Evolutionary conservation across 2,329 filamentous ascomycete genomes (phyloP).

Genomic region (Dendrostoma leiphaemia): DNA sequence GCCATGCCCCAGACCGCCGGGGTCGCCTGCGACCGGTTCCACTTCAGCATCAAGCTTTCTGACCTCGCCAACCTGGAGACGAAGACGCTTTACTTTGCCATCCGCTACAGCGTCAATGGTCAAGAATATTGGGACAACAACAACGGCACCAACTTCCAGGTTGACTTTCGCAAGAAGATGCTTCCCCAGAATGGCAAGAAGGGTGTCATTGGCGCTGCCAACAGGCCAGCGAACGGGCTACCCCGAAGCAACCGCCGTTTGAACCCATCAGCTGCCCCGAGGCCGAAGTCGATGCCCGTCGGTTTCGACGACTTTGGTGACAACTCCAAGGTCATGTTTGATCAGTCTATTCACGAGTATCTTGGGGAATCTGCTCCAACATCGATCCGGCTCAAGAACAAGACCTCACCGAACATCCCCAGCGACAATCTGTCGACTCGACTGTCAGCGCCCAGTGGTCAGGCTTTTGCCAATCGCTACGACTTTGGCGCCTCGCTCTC

Average conservation of each 20-base stretch:
- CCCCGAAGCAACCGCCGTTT: slow-evolving; percentile 65
- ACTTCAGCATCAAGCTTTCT: slow-evolving; percentile 88
- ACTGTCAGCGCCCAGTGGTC: slow-evolving; percentile 56
- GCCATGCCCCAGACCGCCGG: slow-evolving; percentile 62
- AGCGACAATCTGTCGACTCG: slow-evolving; percentile 57
- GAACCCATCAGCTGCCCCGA: slow-evolving; percentile 38
- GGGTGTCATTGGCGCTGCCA: slow-evolving; percentile 46
- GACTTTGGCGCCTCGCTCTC: slow-evolving; percentile 92
- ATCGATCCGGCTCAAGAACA: slow-evolving; percentile 67
- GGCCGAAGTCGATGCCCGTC: slow-evolving; percentile 54
- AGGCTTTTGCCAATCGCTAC: slow-evolving; percentile 88
- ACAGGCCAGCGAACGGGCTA: slow-evolving; percentile 51
- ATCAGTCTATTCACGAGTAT: slow-evolving; percentile 59
- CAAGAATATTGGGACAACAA: slow-evolving; percentile 98
- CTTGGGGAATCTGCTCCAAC: slow-evolving; percentile 60
- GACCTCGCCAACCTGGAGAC: slow-evolving; percentile 88
- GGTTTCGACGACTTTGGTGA: slow-evolving; percentile 71
- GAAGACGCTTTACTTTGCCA: slow-evolving; percentile 90
- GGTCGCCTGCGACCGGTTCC: slow-evolving; percentile 80
- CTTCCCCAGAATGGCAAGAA: slow-evolving; percentile 61
- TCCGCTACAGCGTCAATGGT: slow-evolving; percentile 81
- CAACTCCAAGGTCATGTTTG: slow-evolving; percentile 56
- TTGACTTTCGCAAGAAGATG: slow-evolving; percentile 84
- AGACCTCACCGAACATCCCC: slow-evolving; percentile 60
- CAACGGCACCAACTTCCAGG: slow-evolving; percentile 79